Evolutionary conservation across 257 asterid species (phyloP), one percentile per base, ranked within the genome.

Genomic region (Nicotiana obtusifolia): DNA sequence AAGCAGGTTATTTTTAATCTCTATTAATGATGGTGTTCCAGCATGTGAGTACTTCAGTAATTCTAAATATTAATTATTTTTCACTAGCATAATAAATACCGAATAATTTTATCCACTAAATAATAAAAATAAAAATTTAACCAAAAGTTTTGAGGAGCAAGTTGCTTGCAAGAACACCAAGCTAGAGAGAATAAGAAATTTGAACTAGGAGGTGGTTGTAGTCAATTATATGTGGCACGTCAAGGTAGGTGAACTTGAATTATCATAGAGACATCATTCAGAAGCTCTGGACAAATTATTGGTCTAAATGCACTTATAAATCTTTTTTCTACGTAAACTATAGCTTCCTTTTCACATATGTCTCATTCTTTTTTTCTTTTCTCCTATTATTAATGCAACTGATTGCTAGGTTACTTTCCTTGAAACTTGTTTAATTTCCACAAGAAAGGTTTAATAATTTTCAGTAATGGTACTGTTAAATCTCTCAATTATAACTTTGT

Each of bases 381-480:
- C 57, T 52, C 19, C 57, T 1, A 52, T 14, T 10, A 11, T 52
- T 52, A 14, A 13, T 13, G 57, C 57, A 10, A 52, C 17, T 52
- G 57, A 52, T 41, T 41, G 22, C 60, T 44, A 47, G 5, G 22
- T 22, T 24, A 44, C 37, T 44, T 44, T 47, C 3, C 24, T 13
- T 44, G 15, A 41, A 71, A 71, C 59, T 71, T 71, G 78, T 71
- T 44, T 71, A 28, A 71, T 71, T 13, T 71, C 78, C 33, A 44
- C 59, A 69, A 44, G 20, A 44, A 44, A 30, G 20, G 22, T 44
- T 44, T 44, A 1, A 44, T 41, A 20, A 0, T 20, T 71, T 22
- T 71, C 19, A 44, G 35, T 44, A 17, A 44, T 7, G 57, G 61
- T 7, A 41, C 0, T 7, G 0, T 41, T 41, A 41, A 41, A 37